Evolutionary conservation across 108 stramenopile genomes (phyloP), one percentile per base, ranked within the genome.

Genomic region (Skeletonema grethae): DNA sequence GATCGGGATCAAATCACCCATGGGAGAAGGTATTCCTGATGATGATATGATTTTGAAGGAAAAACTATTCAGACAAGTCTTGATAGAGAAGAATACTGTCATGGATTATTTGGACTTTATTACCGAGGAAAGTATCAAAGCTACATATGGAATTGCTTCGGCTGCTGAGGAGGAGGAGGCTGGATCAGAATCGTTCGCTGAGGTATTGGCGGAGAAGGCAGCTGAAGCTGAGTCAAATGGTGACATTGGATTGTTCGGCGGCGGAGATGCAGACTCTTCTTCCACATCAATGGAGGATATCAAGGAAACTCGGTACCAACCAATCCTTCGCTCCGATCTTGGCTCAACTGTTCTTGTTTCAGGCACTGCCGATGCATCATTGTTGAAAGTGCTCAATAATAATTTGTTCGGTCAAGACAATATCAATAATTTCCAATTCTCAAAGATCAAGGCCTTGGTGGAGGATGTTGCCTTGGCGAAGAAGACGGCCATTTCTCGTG

Each of bases 381-480:
- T 76, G 31, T 63, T 76, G 24, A 18, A 41, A 9, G 50, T 45
- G 9, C 63, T 76, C 56, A 76, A 76, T 57, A 76, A 76, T 34
- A 76, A 76, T 56, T 66, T 67, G 30, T 76, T 76, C 48, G 76
- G 76, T 0, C 35, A 39, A 39, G 67, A 69, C 20, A 18, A 46
- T 2, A 50, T 76, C 5, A 63, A 67, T 56, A 76, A 76, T 53
- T 95, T 92, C 72, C 63, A 79, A 38, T 97, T 93, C 72, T 38
- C 69, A 4, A 87, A 84, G 34, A 97, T 97, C 61, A 69, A 92
- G 18, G 91, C 92, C 39, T 87, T 90, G 72, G 85, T 86, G n/a
- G 50, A 73, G 10, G 88, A 91, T 63, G 82, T 74, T 4, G 69
- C 65, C 10, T 80, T 80, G 58, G 90, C 94, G 57, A 95, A 94